Base-by-base conservation (phyloP, 805 yeast species). In the Candida tibetensis region DNA sequence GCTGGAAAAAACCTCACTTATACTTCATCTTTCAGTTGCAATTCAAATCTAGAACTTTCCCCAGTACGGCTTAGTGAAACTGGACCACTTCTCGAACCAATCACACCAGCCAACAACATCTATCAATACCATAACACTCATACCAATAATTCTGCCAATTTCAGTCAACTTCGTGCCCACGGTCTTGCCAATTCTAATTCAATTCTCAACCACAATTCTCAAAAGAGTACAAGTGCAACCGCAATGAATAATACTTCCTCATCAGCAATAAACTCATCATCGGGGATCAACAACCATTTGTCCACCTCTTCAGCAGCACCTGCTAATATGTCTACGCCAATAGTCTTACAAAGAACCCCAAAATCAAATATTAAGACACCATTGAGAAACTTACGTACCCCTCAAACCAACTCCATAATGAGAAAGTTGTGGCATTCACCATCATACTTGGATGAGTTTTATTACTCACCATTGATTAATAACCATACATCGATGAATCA, bases 11-110 rank as follows among this genome's bases (percentile, higher is more conserved):
- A 62, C 46, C 55, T 72, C 32, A 72, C 78, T 7, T 77, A 77
- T 52, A 76, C 85, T 3, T 79, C 84, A 17, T 77, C 84, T 9
- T 81, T 81, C 58, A 79, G 82, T 54, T 78, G 84, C 49, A 75
- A 71, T 47, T 77, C 83, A 17, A 81, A 76, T 51, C 71, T 81
- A 45, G 86, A 81, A 50, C 57, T 81, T 15, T 77, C 82, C 17
- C 87, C 87, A 6, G 52, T 78, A 31, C 68, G 77, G 44, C 64
- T 74, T 4, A 68, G 70, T 39, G 82, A 77, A 40, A 75, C 83
- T 3, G 86, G 85, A 1, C 85, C 86, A 4, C 58, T 81, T 30
- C 61, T 81, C 34, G 85, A 79, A 55, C 85, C 87, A 10, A 57
- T 78, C 34, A 77, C 85, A 4, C 85, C 85, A 12, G 49, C 44